Evolutionary conservation across 108 stramenopile genomes (phyloP).

Genomic region (Aureococcus anophagefferens): DNA sequence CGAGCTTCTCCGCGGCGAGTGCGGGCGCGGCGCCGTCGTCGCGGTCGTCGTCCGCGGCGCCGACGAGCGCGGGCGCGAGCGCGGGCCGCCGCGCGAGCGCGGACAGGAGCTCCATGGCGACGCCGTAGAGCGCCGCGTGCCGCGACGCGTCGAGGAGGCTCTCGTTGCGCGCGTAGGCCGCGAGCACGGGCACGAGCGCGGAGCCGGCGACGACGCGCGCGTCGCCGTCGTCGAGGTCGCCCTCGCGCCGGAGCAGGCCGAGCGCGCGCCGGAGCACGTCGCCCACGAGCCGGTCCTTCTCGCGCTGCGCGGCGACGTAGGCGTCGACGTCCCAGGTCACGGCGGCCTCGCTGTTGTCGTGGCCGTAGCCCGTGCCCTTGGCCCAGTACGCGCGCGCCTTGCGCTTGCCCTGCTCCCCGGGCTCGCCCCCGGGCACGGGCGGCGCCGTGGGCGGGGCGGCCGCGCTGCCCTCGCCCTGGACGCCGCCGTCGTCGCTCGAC

Average conservation of each 20-base stretch:
- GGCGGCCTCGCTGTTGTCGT: constrained; percentile 9
- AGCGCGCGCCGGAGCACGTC: constrained; percentile 1
- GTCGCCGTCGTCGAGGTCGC: background rate
- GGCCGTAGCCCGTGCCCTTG: constrained; percentile 19
- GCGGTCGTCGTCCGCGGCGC: background rate
- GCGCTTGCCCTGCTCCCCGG: background rate
- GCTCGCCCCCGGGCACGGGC: background rate
- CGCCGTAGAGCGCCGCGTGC: background rate
- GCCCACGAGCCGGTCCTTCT: constrained; percentile 21
- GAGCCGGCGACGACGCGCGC: background rate
- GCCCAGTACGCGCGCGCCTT: constrained; percentile 19
- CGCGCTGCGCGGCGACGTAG: constrained; percentile 13
- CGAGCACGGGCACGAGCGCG: background rate
- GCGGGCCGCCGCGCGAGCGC: background rate
- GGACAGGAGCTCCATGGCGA: background rate
- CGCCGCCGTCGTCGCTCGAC: background rate
- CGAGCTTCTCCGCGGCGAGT: no score
- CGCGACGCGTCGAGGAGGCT: background rate
- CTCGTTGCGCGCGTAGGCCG: background rate
- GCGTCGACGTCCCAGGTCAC: constrained; percentile 23
- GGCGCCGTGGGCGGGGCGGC: background rate
- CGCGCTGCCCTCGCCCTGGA: background rate
- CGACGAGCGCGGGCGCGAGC: background rate
- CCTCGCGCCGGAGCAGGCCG: background rate
- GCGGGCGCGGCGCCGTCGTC: background rate